Conservation (phyloP, 179 eudicot species). For the Gypsophila paniculata region DNA sequence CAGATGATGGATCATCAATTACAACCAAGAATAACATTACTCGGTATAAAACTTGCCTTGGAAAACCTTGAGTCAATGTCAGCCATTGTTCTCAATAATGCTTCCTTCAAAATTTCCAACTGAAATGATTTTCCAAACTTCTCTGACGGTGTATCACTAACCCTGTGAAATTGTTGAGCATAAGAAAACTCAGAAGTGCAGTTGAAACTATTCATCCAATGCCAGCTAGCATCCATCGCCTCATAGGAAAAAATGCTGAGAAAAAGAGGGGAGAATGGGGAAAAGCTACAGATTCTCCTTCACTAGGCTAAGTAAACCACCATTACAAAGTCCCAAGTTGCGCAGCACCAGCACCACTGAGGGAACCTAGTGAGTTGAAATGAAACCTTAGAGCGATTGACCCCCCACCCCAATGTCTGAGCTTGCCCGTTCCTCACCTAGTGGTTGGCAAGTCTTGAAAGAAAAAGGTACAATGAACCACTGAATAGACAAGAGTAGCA, state of each 20-base stretch:
- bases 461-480: not conserved
- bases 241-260: not conserved
- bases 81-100: constrained; percentile 67
- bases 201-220: not conserved
- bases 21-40: not conserved
- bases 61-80: constrained; percentile 79
- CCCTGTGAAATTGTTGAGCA: constrained; percentile 33
- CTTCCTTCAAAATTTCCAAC: constrained; percentile 82
- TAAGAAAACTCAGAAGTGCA: constrained; percentile 18
- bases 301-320: not conserved
- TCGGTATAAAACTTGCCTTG: constrained; percentile 40
- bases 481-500: not conserved
- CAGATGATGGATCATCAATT: constrained; percentile 2
- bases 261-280: not conserved
- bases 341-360: no score
- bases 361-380: no score
- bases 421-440: not conserved
- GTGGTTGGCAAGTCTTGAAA: not conserved
- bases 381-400: no score
- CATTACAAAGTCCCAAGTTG: no score
- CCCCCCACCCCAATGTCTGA: not conserved
- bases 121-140: constrained; percentile 56
- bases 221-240: not conserved
- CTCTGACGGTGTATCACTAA: constrained; percentile 42
- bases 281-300: not conserved